These are phyloP conservation scores for Fusarium sp. DNA, from an alignment of 2,329 filamentous ascomycete genomes.

Conservation along the genomic window DNA sequence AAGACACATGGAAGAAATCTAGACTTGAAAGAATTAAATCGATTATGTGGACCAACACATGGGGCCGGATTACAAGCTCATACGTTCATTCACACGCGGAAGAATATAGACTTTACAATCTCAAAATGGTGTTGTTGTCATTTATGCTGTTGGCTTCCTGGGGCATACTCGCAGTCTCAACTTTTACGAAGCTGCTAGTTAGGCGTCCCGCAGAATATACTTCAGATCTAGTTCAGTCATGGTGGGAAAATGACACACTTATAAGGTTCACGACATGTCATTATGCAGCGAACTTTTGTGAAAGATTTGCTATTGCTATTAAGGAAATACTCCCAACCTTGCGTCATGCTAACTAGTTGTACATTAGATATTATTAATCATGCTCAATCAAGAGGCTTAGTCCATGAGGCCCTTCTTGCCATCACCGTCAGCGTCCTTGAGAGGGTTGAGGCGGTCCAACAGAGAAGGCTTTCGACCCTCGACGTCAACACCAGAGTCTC, in stretches of 20 bases:
- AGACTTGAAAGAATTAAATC: no score
- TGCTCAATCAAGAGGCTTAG: slow-evolving; percentile 1
- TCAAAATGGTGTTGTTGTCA: no score
- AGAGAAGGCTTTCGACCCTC: slow-evolving; percentile 25
- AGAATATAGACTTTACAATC: no score
- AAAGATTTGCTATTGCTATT: not conserved
- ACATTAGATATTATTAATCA: slow-evolving; percentile 6
- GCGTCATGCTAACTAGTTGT: slow-evolving; percentile 17
- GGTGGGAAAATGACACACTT: not conserved
- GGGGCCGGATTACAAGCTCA: no score
- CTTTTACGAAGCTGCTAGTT: no score
- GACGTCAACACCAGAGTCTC: slow-evolving; percentile 25
- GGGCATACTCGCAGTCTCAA: no score
- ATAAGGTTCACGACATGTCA: not conserved
- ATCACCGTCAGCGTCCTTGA: slow-evolving; percentile 39
- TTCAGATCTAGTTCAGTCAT: not conserved
- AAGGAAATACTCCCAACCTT: not conserved
- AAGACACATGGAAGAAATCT: no score
- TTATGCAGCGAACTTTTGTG: not conserved
- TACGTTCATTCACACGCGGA: no score
- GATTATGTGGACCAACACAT: no score
- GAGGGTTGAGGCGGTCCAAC: slow-evolving; percentile 35
- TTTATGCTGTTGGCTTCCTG: no score
- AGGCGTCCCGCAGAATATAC: not conserved
- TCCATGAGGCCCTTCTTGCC: slow-evolving; percentile 39